phyloP scores from a whole-genome alignment of 2,329 filamentous ascomycete species.

The Phialophora verrucosa region DNA sequence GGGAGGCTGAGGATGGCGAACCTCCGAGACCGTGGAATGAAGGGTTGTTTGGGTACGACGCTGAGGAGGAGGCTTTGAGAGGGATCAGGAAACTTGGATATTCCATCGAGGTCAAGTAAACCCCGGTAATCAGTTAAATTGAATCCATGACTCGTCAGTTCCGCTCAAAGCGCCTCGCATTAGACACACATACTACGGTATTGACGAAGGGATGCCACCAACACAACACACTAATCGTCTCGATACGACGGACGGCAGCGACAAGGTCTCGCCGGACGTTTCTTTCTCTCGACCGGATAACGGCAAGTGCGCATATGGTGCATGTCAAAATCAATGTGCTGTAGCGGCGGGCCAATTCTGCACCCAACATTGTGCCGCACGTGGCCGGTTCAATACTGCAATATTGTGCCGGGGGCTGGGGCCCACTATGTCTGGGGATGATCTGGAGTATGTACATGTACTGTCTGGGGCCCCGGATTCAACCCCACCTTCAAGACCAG shows the following conservation, averaged over 20 bases:
- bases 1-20: constrained; percentile 10
- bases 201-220: neutral
- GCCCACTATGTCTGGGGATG: neutral
- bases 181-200: neutral
- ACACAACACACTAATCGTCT: neutral
- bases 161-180: neutral
- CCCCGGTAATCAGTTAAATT: too few species aligned
- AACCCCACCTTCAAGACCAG: constrained; percentile 6
- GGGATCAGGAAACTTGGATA: constrained; percentile 11
- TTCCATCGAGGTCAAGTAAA: constrained; percentile 1
- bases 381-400: neutral
- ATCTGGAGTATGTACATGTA: constrained; percentile 10
- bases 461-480: constrained; percentile 12
- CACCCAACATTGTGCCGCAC: constrained; percentile 8
- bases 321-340: neutral
- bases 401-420: constrained; percentile 7
- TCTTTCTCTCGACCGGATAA: neutral
- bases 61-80: constrained; percentile 7
- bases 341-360: neutral
- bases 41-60: constrained; percentile 14
- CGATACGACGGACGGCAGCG: neutral
- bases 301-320: neutral
- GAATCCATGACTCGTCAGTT: neutral
- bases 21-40: constrained; percentile 4
- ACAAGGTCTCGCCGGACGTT: neutral